Base-by-base conservation (phyloP, 2,329 filamentous ascomycete species). In the Fusarium falciforme region DNA sequence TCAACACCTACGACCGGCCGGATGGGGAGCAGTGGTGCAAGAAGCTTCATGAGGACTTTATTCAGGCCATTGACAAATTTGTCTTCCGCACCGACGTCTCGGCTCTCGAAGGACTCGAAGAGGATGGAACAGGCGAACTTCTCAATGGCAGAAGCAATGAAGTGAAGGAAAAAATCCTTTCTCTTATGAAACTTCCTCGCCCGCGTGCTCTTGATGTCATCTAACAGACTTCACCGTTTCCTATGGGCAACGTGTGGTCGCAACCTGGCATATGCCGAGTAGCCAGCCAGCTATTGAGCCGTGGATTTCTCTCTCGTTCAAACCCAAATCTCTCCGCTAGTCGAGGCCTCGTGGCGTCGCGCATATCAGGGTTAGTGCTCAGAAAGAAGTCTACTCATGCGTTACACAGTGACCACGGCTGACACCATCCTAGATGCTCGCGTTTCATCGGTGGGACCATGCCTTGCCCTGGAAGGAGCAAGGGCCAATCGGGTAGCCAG, bases 11-110 rank as follows among this genome's bases (percentile, higher is more conserved):
- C 87, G 92, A 94, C 84, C 98, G 96, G 96, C 92, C 95, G 42
- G 96, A 98, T 84, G 98, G 98, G 89, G 95, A 98, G 79, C 89
- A 93, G 77, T 95, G 98, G 82, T 89, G 97, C 85, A 98, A 97
- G 91, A 98, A 98, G 87, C 89, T 98, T 79, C 96, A 98, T 82
- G 94, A 98, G 70, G 94, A 98, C 80, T 98, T 98, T 80, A 89
- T 98, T 75, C 96, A 98, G 85, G 94, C 95, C 75, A 92, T 96
- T 86, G 98, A 98, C 90, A 96, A 93, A 85, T 98, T 97, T 81
- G 96, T 99, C 80, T 98, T 93, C 86, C 92, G 95, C 80, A 95
- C 96, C 17, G 91, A 94, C 79, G 95, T 94, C 74, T 92, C 93
- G 71, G 96, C 95, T 55, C 89, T 99, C 62, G 96, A 98, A 85